These are phyloP conservation scores for Daphne laureola DNA, from an alignment of 441 rosid genomes.

Conservation along the genomic window DNA sequence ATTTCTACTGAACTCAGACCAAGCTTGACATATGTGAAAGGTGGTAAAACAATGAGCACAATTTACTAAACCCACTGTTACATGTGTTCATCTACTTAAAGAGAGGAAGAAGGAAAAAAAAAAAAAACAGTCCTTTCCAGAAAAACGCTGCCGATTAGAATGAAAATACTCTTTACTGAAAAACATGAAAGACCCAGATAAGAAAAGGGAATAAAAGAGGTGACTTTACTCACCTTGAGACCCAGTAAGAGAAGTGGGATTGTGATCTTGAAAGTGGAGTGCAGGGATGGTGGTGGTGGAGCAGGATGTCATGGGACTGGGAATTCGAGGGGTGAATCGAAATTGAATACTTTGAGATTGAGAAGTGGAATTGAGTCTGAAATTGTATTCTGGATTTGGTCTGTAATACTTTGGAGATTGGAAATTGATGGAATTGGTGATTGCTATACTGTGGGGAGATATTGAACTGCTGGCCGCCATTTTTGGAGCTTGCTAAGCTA, in stretches of 20 bases:
- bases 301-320: constrained; percentile 8
- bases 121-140: background rate
- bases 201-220: background rate
- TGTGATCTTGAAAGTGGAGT: constrained; percentile 9
- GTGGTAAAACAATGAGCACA: constrained; percentile 5
- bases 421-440: constrained; percentile 11
- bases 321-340: background rate
- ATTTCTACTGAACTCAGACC: constrained; percentile 68
- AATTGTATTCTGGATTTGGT: background rate
- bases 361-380: constrained; percentile 7
- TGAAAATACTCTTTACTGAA: background rate
- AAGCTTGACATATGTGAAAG: constrained; percentile 27
- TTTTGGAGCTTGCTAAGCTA: background rate
- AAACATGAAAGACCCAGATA: too few relatives aligned
- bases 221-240: constrained; percentile 16
- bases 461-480: constrained; percentile 17
- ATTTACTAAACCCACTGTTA: too few relatives aligned
- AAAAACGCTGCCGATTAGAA: too few relatives aligned
- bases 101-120: too few relatives aligned
- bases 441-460: constrained; percentile 10
- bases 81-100: background rate
- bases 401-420: constrained; percentile 12
- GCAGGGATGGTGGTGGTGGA: constrained; percentile 13
- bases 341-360: constrained; percentile 1
- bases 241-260: constrained; percentile 2